Conservation (phyloP, 176 grass and related monocot species). For the Rhynchospora breviuscula region DNA sequence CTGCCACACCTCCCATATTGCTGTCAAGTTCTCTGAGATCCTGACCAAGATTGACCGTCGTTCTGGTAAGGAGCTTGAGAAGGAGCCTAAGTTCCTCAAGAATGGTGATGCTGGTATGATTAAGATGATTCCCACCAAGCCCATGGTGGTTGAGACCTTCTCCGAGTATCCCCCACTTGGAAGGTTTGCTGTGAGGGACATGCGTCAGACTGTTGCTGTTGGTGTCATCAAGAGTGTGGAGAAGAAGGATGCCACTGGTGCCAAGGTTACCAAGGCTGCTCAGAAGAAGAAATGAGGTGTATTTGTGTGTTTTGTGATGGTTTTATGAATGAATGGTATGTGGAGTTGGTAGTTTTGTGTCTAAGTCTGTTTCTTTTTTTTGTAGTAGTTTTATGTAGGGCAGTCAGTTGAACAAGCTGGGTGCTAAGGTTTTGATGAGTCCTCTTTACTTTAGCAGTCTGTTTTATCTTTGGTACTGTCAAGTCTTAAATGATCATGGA, state of each 20-base stretch:
- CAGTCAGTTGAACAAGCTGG: conserved; percentile 30
- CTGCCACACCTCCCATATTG: conserved; percentile 93
- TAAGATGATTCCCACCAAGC: conserved; percentile 96
- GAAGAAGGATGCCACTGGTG: conserved; percentile 73
- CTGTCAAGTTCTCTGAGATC: conserved; percentile 80
- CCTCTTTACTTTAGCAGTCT: conserved; percentile 6
- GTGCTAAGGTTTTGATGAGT: conserved; percentile 30
- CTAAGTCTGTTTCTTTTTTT: not conserved
- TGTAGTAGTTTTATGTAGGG: conserved; percentile 22
- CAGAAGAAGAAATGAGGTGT: conserved; percentile 77
- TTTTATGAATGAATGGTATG: not conserved
- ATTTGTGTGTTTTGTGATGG: not conserved
- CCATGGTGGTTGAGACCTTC: conserved; percentile 91
- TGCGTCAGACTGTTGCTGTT: conserved; percentile 74
- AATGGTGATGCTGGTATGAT: conserved; percentile 83
- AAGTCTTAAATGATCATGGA: not conserved
- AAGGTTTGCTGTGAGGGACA: conserved; percentile 66
- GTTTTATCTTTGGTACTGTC: conserved; percentile 11
- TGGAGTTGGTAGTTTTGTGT: not conserved
- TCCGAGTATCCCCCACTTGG: conserved; percentile 57
- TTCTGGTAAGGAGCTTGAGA: conserved; percentile 90
- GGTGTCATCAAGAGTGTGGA: conserved; percentile 80
- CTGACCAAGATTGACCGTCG: conserved; percentile 85
- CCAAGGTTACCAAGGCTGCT: conserved; percentile 86
- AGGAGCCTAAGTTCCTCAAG: conserved; percentile 86